Evolutionary conservation across 164 flowering plant species (phyloP).

Genomic region (Vitis riparia): DNA sequence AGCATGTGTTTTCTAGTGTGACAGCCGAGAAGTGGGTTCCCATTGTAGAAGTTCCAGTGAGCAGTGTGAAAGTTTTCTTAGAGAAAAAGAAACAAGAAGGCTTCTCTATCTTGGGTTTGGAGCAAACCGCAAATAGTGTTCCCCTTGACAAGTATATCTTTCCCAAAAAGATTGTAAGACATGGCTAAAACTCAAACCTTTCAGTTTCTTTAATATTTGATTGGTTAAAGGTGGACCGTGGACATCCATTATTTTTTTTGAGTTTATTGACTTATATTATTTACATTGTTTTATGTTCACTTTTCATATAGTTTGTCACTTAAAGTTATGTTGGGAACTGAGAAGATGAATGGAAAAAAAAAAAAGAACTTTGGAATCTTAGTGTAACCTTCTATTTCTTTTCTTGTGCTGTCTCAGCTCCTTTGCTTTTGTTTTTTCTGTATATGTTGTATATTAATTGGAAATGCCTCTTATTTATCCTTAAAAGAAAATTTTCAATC

Average conservation of each 20-base stretch:
- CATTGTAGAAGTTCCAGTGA: slow-evolving; percentile 76
- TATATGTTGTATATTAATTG: background rate
- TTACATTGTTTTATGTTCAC: no score
- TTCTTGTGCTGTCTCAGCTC: background rate
- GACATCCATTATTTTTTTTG: background rate
- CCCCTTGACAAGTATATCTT: slow-evolving; percentile 73
- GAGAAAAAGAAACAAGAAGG: slow-evolving; percentile 88
- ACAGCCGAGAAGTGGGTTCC: slow-evolving; percentile 99
- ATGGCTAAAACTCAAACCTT: background rate
- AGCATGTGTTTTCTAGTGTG: slow-evolving; percentile 52
- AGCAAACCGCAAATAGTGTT: slow-evolving; percentile 92
- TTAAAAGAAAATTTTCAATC: no score
- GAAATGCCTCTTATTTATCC: no score
- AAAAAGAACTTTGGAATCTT: background rate
- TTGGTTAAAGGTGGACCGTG: background rate
- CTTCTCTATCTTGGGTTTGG: slow-evolving; percentile 86
- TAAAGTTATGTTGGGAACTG: background rate
- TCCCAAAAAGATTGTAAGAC: slow-evolving; percentile 69
- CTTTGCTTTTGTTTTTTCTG: background rate
- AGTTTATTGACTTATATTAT: background rate
- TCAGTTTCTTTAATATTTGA: slow-evolving; percentile 4
- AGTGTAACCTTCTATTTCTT: background rate
- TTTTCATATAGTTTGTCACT: no score
- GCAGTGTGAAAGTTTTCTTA: slow-evolving; percentile 63
- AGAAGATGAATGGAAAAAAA: background rate